phyloP scores from a whole-genome alignment of 345 rosid genomes.

The Lepidium aucheri region DNA sequence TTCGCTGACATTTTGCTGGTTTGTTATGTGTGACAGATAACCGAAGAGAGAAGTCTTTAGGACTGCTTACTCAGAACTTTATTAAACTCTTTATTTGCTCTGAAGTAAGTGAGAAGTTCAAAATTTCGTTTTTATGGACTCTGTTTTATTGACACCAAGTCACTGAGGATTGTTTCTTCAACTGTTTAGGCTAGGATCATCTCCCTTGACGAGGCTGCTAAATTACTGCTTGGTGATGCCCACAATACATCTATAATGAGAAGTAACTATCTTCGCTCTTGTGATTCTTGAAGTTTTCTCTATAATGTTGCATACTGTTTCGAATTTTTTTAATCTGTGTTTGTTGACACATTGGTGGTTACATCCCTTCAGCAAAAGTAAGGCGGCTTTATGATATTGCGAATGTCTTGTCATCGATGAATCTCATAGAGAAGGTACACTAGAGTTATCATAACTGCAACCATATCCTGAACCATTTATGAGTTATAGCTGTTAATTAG shows the following conservation, averaged over 20 bases:
- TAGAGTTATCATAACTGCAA: neutral
- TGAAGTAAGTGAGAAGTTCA: conserved; percentile 40
- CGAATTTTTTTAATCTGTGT: neutral
- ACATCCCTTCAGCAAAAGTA: conserved; percentile 61
- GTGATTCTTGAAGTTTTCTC: neutral
- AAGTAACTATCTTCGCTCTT: conserved; percentile 38
- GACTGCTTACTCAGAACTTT: conserved; percentile 81
- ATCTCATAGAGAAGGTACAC: conserved; percentile 82
- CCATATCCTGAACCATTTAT: neutral
- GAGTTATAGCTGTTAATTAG: neutral
- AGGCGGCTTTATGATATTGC: conserved; percentile 89
- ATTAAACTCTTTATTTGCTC: conserved; percentile 80
- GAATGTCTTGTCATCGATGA: conserved; percentile 76
- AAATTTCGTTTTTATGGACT: neutral
- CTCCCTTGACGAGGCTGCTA: conserved; percentile 83
- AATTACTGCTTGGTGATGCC: conserved; percentile 66
- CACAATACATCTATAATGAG: conserved; percentile 62
- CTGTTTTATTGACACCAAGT: neutral
- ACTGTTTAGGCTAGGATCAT: conserved; percentile 47
- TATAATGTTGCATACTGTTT: neutral
- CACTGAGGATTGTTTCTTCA: neutral
- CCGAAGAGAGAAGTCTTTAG: conserved; percentile 79
- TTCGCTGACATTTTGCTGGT: neutral
- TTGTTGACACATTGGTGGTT: neutral
- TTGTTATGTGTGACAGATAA: conserved; percentile 39